Percentiles rank a stretch among this genome's conserved stretches.
phyloP scores from a whole-genome alignment of 768 basidiomycete species.

The Lactifluus subvellereus region DNA sequence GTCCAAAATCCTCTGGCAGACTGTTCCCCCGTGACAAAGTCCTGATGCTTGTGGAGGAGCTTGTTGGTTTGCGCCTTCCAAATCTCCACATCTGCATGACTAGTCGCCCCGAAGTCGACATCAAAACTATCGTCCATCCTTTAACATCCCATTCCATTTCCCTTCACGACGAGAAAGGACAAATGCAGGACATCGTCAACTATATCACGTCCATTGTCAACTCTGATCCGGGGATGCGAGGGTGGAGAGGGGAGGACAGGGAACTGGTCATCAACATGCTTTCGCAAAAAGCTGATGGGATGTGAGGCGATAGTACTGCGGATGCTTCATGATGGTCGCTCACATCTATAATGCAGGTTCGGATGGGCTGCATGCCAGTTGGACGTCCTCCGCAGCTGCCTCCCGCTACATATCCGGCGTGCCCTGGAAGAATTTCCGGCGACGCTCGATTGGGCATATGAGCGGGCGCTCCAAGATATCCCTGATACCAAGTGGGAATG shows the following conservation, averaged over 20 bases:
- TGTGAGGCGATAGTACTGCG: not conserved
- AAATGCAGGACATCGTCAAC: not conserved
- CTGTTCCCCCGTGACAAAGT: not conserved
- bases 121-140: not conserved
- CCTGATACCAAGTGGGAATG: not conserved
- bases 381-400: not conserved
- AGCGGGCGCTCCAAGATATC: not conserved
- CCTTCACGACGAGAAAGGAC: not conserved
- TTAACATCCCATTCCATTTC: not conserved
- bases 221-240: not conserved
- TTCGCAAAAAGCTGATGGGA: not conserved
- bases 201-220: not conserved
- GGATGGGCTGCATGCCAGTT: not conserved
- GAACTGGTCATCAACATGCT: not conserved
- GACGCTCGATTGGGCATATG: not conserved
- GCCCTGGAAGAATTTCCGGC: not conserved
- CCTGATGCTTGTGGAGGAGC: not conserved
- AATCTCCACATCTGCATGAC: not conserved
- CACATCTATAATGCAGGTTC: not conserved
- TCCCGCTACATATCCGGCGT: not conserved
- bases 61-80: not conserved
- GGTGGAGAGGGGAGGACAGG: not conserved
- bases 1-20: not conserved
- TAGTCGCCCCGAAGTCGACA: not conserved
- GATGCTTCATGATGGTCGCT: not conserved